Conservation (phyloP, 495 filamentous ascomycete species). For the Xeromyces bisporus region DNA sequence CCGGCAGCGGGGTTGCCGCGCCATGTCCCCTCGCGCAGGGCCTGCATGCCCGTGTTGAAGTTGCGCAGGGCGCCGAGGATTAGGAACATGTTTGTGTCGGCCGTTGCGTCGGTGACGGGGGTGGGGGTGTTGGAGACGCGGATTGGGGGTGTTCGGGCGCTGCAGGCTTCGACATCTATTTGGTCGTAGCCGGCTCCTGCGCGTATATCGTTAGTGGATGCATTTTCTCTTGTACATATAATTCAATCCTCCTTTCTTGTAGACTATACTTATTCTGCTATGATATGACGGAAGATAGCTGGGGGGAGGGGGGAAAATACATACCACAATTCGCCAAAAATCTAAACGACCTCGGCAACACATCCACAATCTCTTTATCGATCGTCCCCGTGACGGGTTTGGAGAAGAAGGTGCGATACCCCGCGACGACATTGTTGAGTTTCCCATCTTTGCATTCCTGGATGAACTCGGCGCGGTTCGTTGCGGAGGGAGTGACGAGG, state of each 20-base stretch:
- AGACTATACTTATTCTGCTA: no score
- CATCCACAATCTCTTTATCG: constrained; percentile 47
- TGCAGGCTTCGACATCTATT: constrained; percentile 55
- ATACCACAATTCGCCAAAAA: constrained; percentile 41
- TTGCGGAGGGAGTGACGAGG: constrained; percentile 28
- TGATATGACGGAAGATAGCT: no score
- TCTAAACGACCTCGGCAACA: constrained; percentile 35
- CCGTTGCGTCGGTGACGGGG: constrained; percentile 66
- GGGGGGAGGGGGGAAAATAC: neutral
- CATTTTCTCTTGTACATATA: neutral
- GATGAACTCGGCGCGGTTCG: constrained; percentile 52
- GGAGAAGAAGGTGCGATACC: constrained; percentile 65
- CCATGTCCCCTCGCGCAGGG: constrained; percentile 44
- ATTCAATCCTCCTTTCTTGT: neutral
- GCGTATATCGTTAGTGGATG: neutral
- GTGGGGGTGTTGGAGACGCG: constrained; percentile 67
- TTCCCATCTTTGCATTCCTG: constrained; percentile 51
- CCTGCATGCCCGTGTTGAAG: constrained; percentile 44
- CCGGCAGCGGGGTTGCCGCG: constrained; percentile 27
- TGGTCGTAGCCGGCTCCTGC: constrained; percentile 68
- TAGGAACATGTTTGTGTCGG: constrained; percentile 61
- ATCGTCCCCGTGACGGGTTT: constrained; percentile 48
- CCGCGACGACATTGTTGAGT: constrained; percentile 47
- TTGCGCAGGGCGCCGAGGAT: constrained; percentile 60
- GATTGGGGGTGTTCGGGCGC: constrained; percentile 36